A percentile compares a stretch with the other conserved stretches of the same genome.
These are phyloP conservation scores for Aegilops tauschii DNA, from an alignment of 176 grass and related monocot genomes.

Conservation along the genomic window DNA sequence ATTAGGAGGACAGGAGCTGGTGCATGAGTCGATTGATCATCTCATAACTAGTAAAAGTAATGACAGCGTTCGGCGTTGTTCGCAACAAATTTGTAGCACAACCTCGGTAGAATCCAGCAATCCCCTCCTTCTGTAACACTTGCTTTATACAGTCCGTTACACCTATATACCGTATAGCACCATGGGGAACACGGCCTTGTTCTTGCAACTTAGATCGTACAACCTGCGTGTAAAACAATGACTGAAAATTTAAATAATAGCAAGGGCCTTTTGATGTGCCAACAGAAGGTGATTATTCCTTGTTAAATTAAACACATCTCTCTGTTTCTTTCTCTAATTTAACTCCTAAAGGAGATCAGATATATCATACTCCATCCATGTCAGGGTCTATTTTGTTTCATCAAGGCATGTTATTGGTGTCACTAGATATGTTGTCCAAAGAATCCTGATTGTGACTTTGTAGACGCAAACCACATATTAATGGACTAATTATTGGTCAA, in stretches of 20 bases:
- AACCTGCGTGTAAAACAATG: slow-evolving; percentile 47
- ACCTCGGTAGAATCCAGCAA: slow-evolving; percentile 77
- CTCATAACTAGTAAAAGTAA: slow-evolving; percentile 89
- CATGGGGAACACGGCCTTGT: slow-evolving; percentile 53
- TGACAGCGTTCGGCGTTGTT: slow-evolving; percentile 81
- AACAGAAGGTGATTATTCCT: background rate
- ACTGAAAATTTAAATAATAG: background rate
- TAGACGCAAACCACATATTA: background rate
- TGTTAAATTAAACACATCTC: background rate
- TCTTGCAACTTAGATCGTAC: slow-evolving; percentile 81
- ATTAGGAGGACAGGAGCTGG: slow-evolving; percentile 41
- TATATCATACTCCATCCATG: background rate
- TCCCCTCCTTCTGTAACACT: slow-evolving; percentile 57
- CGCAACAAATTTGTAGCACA: slow-evolving; percentile 77
- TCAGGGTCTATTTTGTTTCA: background rate
- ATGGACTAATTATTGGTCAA: background rate
- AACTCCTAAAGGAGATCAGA: background rate
- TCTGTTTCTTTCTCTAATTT: background rate
- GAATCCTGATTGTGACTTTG: background rate
- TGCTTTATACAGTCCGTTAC: slow-evolving; percentile 70
- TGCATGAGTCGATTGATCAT: slow-evolving; percentile 65
- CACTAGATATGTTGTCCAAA: background rate
- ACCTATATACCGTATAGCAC: slow-evolving; percentile 46
- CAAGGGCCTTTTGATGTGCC: background rate
- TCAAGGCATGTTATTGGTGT: background rate